Base-by-base conservation (phyloP, 177 flowering plant species). In the Vitis hybrid region DNA sequence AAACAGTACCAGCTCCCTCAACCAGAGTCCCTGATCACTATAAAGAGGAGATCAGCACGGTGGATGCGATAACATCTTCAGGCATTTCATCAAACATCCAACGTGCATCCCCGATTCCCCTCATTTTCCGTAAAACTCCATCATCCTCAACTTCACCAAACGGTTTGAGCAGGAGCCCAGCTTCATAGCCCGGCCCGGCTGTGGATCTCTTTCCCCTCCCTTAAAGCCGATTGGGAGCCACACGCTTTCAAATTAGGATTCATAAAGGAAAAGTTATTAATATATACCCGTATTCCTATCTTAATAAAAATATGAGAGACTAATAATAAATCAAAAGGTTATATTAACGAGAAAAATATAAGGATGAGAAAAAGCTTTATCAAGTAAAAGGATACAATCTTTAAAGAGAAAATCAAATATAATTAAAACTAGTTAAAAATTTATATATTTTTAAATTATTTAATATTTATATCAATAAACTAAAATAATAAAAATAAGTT, bases 111-210 rank as follows among this genome's bases (percentile, higher is more conserved):
- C 60, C 23, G 80, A 73, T 57, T 69, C 77, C 13, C 83, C 84
- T 30, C 79, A 80, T 60, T 78, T 81, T 1, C 80, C 82, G 56
- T 81, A 81, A 3, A 73, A 26, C 52, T 79, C 84, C 5, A 79
- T 21, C 6, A 79, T 70, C 52, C 67, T 81, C 66, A 79, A 51
- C 64, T 71, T 51, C 30, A 81, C 62, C 1, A 72, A 70, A 39
- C 81, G 63, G 54, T 72, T 72, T 4, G 70, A 64, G 30, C 62
- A 4, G 1, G 82, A 71, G 74, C 78, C 72, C 8, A 76, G 77
- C 69, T 82, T 84, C 72, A 76, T 60, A 45, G 64, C 74, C 63
- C 63, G 79, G n/a, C 74, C 26, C 3, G 26, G 26, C 26, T 72
- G 58, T 84, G 85, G 50, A 84, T 51, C 61, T 70, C 60, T 56